Conservation (phyloP, 192 early-diverging fungal genomes). For the Backusella circina region DNA sequence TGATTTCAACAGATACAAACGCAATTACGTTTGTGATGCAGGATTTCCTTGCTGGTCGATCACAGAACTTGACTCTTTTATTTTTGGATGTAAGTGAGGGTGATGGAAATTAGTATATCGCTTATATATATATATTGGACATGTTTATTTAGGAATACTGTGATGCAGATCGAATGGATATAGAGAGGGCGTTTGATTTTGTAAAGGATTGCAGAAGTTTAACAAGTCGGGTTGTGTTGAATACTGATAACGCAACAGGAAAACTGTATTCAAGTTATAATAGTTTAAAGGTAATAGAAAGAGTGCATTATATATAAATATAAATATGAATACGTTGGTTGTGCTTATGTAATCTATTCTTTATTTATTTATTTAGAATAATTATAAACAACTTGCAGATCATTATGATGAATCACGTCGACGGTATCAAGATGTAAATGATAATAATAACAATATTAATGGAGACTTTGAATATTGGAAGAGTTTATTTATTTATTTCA, state of each 20-base stretch:
- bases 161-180: background rate
- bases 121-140: background rate
- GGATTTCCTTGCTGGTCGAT: background rate
- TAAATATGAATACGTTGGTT: too few species aligned
- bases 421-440: background rate
- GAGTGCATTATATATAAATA: background rate
- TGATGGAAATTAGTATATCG: background rate
- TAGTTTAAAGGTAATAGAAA: background rate
- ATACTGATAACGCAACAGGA: background rate
- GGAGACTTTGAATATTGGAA: background rate
- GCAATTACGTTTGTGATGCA: background rate
- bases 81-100: background rate
- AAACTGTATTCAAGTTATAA: background rate
- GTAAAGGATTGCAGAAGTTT: background rate
- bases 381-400: background rate
- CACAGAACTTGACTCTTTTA: background rate
- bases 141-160: background rate
- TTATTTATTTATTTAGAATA: background rate
- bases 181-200: background rate
- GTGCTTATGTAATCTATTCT: too few species aligned
- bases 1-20: background rate
- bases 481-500: background rate
- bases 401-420: background rate
- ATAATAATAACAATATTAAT: too few species aligned
- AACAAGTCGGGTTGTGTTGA: background rate